Evolutionary conservation across 768 basidiomycete species (phyloP).

Genomic region (Omphalotus guepiniiformis): DNA sequence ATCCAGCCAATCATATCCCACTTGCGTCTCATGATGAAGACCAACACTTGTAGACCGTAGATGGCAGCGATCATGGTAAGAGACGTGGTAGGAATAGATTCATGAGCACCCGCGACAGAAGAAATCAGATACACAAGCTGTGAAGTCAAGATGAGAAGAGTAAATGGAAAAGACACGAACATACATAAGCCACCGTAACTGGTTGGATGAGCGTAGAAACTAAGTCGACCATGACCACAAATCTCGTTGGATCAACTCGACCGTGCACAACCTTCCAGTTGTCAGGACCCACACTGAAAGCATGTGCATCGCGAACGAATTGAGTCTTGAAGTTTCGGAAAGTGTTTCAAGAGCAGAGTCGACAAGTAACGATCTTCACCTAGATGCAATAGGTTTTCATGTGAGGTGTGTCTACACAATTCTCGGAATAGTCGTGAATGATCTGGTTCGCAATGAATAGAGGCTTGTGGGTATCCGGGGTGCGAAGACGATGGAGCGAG

Average conservation of each 20-base stretch:
- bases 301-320: slow-evolving; percentile 91
- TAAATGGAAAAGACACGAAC: slow-evolving; percentile 25
- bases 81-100: slow-evolving; percentile 72
- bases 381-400: slow-evolving; percentile 97
- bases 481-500: slow-evolving; percentile 92
- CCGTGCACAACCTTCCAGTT: slow-evolving; percentile 92
- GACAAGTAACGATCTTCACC: slow-evolving; percentile 99
- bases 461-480: slow-evolving; percentile 93
- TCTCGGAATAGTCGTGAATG: slow-evolving; percentile 90
- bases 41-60: slow-evolving; percentile 89
- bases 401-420: slow-evolving; percentile 93
- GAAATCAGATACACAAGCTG: slow-evolving; percentile 91
- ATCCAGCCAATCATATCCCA: slow-evolving; percentile 99
- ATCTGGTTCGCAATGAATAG: slow-evolving; percentile 88
- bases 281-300: slow-evolving; percentile 92
- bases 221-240: slow-evolving; percentile 94
- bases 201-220: slow-evolving; percentile 82
- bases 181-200: slow-evolving; percentile 88
- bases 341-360: slow-evolving; percentile 91
- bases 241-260: slow-evolving; percentile 99
- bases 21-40: slow-evolving; percentile 88
- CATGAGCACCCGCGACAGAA: slow-evolving; percentile 60
- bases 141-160: slow-evolving; percentile 5
- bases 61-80: slow-evolving; percentile 91
- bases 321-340: slow-evolving; percentile 89